Base-by-base conservation (phyloP, 2,329 filamentous ascomycete species). In the Sclerotinia glacialis region DNA sequence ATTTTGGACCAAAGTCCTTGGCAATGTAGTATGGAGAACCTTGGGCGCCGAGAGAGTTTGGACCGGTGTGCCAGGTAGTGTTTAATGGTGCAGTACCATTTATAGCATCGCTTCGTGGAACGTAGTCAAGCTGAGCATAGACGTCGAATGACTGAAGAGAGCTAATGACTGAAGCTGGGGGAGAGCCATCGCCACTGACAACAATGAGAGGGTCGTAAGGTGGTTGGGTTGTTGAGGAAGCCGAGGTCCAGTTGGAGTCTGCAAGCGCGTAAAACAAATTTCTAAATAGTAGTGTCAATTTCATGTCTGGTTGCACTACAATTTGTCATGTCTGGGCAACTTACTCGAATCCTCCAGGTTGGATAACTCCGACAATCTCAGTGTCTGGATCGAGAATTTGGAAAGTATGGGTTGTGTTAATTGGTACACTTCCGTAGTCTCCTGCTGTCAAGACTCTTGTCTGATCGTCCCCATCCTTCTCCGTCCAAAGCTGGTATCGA, bases 341-440 rank as follows among this genome's bases (percentile, higher is more conserved):
- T 55, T 75, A 78, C 75, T 83, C 81, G 61, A 83, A 82, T n/a
- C 80, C 80, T 42, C 81, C 80, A 3, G 81, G 81, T 9, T 76
- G 74, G 55, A 83, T 79, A 0, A 81, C 76, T 2, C 81, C 81
- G 1, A 79, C 76, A 72, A 83, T 77, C 69, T 82, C 78, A 5
- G 80, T 81, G 69, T 82, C 79, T 0, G 80, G 80, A 64, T 83
- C 80, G 16, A 81, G 70, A 21, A 82, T 75, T 70, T 81, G 79
- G 74, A 82, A 83, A 3, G 80, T 81, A 67, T 83, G 81, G 1
- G 78, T 80, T 1, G 79, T 82, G 68, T 82, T 79, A 26, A 75
- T 74, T 0, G 80, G 78, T 0, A 82, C 79, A 5, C 79, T 79
- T 47, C 80, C 80, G 67, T 80, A 82, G 68, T 83, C 81, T 1